Base-by-base conservation (phyloP, 306 rosid species). In the Prunus salicina region DNA sequence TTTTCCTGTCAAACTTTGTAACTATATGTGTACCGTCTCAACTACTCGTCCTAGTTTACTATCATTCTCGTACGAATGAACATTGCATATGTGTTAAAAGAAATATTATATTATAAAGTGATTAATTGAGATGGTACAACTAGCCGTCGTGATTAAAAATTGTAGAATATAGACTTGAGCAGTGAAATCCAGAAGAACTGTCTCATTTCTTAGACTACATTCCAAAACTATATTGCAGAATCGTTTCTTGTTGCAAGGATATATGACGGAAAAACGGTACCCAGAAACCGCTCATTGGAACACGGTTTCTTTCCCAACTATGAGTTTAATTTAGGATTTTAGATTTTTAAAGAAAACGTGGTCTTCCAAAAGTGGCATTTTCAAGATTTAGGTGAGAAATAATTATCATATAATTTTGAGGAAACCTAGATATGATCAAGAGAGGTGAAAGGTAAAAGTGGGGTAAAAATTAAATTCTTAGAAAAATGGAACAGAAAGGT, bases 281-380 rank as follows among this genome's bases (percentile, higher is more conserved):
- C 75, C 46, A 6, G 28, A 61, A 27, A 74, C 69, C 30, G 9
- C 49, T 70, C 7, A 76, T 58, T 61, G 70, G 78, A 79, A 63
- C 73, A 79, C 69, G 69, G 73, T 74, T 81, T 81, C 22, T n/a
- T 53, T 10, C 57, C 43, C 58, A 64, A 6, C 34, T 71, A 8
- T 55, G 70, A 67, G 41, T 52, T 67, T 73, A 47, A 38, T 65
- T 79, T 69, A 50, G 57, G 71, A 30, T 60, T 34, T 50, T 64
- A 67, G 20, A 71, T 46, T 43, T 67, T 41, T 32, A 65, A 69
- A 67, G 72, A 61, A 22, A 43, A n/a, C 68, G 83, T 69, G 84
- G 86, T 85, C 86, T 80, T 80, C 86, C 77, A 86, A 71, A 80
- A 72, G 57, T 83, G 67, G 34, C 50, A 71, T 46, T 81, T 72